Evolutionary conservation across 177 flowering plant species (phyloP), one percentile per base, ranked within the genome.

Genomic region (Tripterygium wilfordii): DNA sequence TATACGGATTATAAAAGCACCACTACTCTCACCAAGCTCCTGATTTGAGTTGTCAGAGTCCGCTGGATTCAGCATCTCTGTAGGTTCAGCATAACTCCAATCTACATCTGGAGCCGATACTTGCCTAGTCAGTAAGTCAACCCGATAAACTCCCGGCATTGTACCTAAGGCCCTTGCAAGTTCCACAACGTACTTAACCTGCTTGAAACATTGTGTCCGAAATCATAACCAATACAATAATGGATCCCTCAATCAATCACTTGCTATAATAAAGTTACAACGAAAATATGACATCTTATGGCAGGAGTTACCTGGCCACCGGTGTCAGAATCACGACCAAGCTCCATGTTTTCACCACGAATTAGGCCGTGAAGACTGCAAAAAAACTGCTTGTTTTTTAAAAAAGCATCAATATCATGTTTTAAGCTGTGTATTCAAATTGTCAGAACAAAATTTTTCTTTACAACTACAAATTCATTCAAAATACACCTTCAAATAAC

Each of bases 281-380:
- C 23, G 30, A 49, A 21, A 49, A 8, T 3, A 42, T 22, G 47
- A 43, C 18, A 31, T 33, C 9, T 10, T 36, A 55, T 14, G 43
- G 35, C 18, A 79, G 48, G 72, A 68, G 45, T 42, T 58, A 92
- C 96, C 94, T 88, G 96, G 30, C 96, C 97, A 65, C 98, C 98
- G 36, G 97, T 92, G 64, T 92, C 96, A 57, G 98, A 92, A 68
- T 88, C 98, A 54, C 95, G 96, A 10, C 98, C 98, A 62, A 92
- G 97, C 76, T 92, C 98, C 98, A 92, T 88, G 59, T 92, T 86
- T 58, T 89, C 98, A 42, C 98, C 96, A 10, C 98, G 76, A 60
- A 92, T 82, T 26, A 92, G 59, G 31, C 98, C 98, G 71, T 88
- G 98, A 39, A 92, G 69, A 51, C 98, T 92, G 96, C 80, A 88